Base-by-base conservation (phyloP, 2,329 filamentous ascomycete genomes). In the Tolypocladium nubicola region DNA sequence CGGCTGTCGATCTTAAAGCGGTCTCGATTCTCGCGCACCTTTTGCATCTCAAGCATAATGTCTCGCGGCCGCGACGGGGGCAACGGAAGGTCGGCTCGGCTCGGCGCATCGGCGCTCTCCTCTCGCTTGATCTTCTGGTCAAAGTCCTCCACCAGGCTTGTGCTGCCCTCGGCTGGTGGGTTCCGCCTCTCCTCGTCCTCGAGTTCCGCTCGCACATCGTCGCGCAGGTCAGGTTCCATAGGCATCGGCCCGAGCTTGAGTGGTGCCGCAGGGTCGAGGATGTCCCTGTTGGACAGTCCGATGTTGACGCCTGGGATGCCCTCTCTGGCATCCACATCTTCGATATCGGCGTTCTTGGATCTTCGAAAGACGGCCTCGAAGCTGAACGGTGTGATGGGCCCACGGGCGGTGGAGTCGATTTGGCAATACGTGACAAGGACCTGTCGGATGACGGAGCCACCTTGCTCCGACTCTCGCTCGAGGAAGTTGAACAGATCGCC, bases 41-140 rank as follows among this genome's bases (percentile, higher is more conserved):
- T 94, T 67, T 94, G 90, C 65, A 97, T 91, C 71, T 97, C 94
- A 76, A 97, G 89, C 35, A 90, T 84, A 9, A 99, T 91, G 65
- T 99, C 94, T 60, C 92, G 83, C 3, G 91, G 90, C 21, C 91
- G 83, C 0, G 93, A 95, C 6, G 91, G 88, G 1, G 94, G 94
- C 26, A 95, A 83, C 2, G 94, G 93, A 26, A 97, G 82, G 30
- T 92, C 87, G 19, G 87, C 80, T 49, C 92, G 83, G 53, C 78
- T 86, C 2, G 92, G 92, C 0, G 81, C 89, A 67, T 97, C 94
- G 33, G 87, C 87, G 55, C 88, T 88, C 39, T 96, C 92, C 71
- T 97, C 94, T 33, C 88, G 84, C 75, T 99, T 99, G 52, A 88
- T 87, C 68, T 88, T 89, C 56, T 87, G 82, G 63, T 97, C 93